These are phyloP conservation scores for Cucurbitaria berberidis DNA, from an alignment of 2,329 filamentous ascomycete genomes.

Conservation along the genomic window DNA sequence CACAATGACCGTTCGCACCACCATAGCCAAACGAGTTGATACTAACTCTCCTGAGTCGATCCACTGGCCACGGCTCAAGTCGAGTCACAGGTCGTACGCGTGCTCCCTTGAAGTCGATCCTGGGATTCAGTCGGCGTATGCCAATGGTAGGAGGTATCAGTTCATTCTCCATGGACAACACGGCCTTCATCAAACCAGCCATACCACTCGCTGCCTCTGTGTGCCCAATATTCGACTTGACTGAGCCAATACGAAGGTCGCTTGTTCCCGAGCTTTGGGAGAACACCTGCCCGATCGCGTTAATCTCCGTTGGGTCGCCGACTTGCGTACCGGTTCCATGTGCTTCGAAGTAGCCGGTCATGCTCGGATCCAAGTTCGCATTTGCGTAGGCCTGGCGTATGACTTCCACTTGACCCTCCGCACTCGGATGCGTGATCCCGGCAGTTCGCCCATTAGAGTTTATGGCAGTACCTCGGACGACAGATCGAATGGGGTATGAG, in stretches of 20 bases:
- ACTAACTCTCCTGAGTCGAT: constrained; percentile 1
- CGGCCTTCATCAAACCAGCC: constrained; percentile 8
- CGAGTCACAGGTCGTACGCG: constrained; percentile 6
- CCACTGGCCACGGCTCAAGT: constrained; percentile 11
- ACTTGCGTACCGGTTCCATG: constrained; percentile 61
- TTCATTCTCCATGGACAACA: constrained; percentile 1
- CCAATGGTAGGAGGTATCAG: constrained; percentile 3
- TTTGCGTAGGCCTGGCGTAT: constrained; percentile 16
- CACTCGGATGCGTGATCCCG: constrained; percentile 28
- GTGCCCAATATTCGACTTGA: constrained; percentile 13
- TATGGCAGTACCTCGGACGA: constrained; percentile 4
- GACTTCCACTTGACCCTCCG: constrained; percentile 18
- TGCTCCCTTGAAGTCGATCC: constrained; percentile 1
- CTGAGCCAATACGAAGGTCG: constrained; percentile 9
- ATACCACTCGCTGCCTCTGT: constrained; percentile 6
- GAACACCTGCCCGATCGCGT: constrained; percentile 1
- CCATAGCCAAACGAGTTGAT: constrained; percentile 27
- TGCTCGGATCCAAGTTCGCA: constrained; percentile 3
- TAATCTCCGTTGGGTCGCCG: constrained; percentile 22
- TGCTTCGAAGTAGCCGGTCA: constrained; percentile 13
- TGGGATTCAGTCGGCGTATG: constrained; percentile 7
- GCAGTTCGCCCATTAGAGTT: constrained; percentile 4
- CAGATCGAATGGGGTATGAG: constrained; percentile 7
- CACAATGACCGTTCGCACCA: constrained; percentile 29
- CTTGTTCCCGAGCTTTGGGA: not conserved